These are phyloP conservation scores for Ziziphus jujuba DNA, from an alignment of 306 rosid species.

Conservation along the genomic window DNA sequence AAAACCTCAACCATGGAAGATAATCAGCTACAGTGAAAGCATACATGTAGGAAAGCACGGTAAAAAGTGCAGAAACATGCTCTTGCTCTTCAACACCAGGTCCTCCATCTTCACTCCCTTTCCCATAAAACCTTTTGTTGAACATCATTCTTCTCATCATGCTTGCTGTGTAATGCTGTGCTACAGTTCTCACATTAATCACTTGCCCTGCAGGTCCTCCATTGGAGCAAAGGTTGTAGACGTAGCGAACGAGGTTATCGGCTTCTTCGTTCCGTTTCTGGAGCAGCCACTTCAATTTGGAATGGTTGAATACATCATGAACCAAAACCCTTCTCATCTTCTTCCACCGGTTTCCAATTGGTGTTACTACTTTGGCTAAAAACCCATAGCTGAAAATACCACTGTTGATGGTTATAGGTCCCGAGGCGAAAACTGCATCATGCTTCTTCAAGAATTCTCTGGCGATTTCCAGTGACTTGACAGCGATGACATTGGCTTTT, in stretches of 20 bases:
- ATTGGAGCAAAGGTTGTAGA: conserved; percentile 20
- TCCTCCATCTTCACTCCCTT: too few relatives aligned
- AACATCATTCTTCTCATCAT: too few relatives aligned
- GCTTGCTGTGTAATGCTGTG: too few relatives aligned
- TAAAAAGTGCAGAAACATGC: conserved; percentile 26
- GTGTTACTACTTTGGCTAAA: neutral
- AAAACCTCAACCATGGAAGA: conserved; percentile 32
- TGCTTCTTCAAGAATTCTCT: conserved; percentile 36
- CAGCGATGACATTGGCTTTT: conserved; percentile 32
- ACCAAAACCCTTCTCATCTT: conserved; percentile 21
- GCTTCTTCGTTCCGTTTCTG: conserved; percentile 42
- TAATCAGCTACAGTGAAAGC: conserved; percentile 37
- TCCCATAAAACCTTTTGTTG: too few relatives aligned
- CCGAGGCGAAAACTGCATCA: conserved; percentile 36
- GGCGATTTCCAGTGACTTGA: conserved; percentile 24
- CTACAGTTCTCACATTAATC: too few relatives aligned
- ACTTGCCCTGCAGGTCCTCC: neutral
- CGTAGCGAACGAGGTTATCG: conserved; percentile 32
- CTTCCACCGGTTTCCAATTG: conserved; percentile 19
- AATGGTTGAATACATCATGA: conserved; percentile 5
- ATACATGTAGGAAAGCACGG: conserved; percentile 22
- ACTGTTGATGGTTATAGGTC: conserved; percentile 21
- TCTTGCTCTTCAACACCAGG: conserved; percentile 41
- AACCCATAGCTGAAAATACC: conserved; percentile 6
- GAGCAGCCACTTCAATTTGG: conserved; percentile 22